Conservation (phyloP, 2,329 filamentous ascomycete species). For the Exophiala viscosa region DNA sequence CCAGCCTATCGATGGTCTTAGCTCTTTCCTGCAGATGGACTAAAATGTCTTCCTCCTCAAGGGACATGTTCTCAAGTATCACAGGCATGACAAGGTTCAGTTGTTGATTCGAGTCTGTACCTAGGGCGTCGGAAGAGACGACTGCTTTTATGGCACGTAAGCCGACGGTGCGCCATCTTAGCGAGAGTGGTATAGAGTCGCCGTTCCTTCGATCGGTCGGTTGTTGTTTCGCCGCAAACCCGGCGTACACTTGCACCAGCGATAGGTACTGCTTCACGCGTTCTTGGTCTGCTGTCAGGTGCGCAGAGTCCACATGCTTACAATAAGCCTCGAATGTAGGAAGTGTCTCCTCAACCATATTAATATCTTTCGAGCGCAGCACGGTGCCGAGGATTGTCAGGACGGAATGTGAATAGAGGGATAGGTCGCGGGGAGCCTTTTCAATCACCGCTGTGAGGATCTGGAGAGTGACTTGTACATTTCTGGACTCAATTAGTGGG, state of each 20-base stretch:
- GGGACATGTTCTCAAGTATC: conserved; percentile 81
- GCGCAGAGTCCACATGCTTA: conserved; percentile 78
- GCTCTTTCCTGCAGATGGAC: conserved; percentile 64
- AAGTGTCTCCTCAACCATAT: conserved; percentile 86
- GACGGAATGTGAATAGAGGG: conserved; percentile 79
- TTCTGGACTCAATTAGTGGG: conserved; percentile 49
- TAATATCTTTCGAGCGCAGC: conserved; percentile 80
- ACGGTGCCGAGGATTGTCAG: conserved; percentile 80
- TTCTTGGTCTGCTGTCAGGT: conserved; percentile 77
- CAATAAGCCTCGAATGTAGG: conserved; percentile 86
- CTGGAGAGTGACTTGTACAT: conserved; percentile 90
- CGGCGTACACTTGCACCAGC: conserved; percentile 74
- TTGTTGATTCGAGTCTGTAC: conserved; percentile 70
- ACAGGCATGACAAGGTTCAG: conserved; percentile 76
- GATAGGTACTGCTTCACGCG: conserved; percentile 80
- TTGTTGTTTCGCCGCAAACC: conserved; percentile 66
- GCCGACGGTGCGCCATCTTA: conserved; percentile 73
- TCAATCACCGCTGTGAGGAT: conserved; percentile 90
- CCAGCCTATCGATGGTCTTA: conserved; percentile 64
- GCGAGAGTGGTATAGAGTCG: conserved; percentile 61
- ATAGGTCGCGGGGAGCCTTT: conserved; percentile 84
- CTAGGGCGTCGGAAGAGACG: conserved; percentile 73
- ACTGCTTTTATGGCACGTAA: conserved; percentile 77
- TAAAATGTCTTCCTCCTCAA: conserved; percentile 67
- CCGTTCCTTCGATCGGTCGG: conserved; percentile 36